phyloP scores from a whole-genome alignment of 78 protist genomes.

The Planoprotostelium fungivorum region DNA sequence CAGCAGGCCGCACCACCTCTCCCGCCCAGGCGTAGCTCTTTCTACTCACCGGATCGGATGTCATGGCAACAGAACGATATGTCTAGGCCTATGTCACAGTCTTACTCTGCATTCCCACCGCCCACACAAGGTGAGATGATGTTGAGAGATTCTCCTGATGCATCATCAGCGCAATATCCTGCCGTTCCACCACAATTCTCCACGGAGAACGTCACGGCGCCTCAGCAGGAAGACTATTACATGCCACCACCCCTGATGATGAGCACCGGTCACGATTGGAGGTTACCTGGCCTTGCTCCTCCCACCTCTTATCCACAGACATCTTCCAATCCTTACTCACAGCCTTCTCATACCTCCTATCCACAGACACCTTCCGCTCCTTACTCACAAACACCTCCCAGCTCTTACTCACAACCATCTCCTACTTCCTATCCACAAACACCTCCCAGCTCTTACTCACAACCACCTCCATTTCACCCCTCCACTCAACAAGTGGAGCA shows the following conservation, averaged over 20 bases:
- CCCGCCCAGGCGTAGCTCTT: no score
- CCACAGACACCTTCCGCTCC: background rate
- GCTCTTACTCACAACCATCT: background rate
- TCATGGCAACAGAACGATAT: background rate
- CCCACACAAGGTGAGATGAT: background rate
- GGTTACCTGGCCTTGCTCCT: background rate
- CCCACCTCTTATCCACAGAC: background rate
- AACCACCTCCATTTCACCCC: background rate
- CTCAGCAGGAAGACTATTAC: background rate
- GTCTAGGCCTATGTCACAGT: background rate
- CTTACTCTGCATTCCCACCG: background rate
- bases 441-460: no score
- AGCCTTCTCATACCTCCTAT: background rate
- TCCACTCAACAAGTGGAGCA: no score
- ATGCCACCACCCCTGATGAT: background rate
- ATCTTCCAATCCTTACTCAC: background rate
- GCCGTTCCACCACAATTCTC: background rate
- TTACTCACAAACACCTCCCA: background rate
- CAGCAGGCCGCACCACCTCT: no score
- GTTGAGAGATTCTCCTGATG: background rate
- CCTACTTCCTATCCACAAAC: background rate
- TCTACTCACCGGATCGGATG: no score
- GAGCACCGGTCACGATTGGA: background rate
- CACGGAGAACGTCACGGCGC: background rate
- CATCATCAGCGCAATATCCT: background rate